These are phyloP conservation scores for Tricholoma sp. DNA, from an alignment of 768 basidiomycete genomes.

Conservation along the genomic window DNA sequence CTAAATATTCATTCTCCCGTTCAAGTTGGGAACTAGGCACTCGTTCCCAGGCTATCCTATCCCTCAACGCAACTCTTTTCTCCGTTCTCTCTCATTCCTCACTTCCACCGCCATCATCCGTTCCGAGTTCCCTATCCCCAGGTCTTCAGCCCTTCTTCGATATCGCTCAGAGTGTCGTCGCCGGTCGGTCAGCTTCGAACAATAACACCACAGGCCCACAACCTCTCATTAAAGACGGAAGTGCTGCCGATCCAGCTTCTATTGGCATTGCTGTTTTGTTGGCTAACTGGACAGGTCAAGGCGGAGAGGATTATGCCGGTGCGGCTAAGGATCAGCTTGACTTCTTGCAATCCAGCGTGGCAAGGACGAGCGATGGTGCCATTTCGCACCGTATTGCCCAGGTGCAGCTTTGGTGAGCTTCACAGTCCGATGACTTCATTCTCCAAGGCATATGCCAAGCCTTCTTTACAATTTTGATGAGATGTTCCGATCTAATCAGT, in stretches of 20 bases:
- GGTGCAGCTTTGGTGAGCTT: slow-evolving; percentile 65
- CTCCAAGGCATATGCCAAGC: background rate
- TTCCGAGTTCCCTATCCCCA: slow-evolving; percentile 26
- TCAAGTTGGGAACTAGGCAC: slow-evolving; percentile 55
- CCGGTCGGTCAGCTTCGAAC: slow-evolving; percentile 38
- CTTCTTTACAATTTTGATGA: background rate
- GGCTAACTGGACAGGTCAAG: slow-evolving; percentile 43
- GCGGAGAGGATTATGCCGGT: slow-evolving; percentile 49
- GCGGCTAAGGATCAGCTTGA: slow-evolving; percentile 65
- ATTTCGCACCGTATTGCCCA: slow-evolving; percentile 69
- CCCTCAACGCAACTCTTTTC: slow-evolving; percentile 38
- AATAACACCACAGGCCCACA: slow-evolving; percentile 44
- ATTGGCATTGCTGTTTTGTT: slow-evolving; percentile 67
- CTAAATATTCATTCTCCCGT: background rate
- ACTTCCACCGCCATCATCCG: slow-evolving; percentile 33
- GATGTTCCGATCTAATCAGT: background rate
- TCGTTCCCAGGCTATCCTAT: slow-evolving; percentile 44
- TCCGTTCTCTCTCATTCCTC: slow-evolving; percentile 36
- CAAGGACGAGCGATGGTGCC: slow-evolving; percentile 68
- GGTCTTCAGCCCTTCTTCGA: slow-evolving; percentile 50
- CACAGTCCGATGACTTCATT: background rate
- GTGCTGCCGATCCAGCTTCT: slow-evolving; percentile 75
- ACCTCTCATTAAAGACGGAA: slow-evolving; percentile 51
- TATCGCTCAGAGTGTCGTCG: slow-evolving; percentile 48
- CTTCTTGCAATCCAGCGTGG: slow-evolving; percentile 52